Evolutionary conservation across 2,329 filamentous ascomycete genomes (phyloP).

Genomic region (Septoria linicola): DNA sequence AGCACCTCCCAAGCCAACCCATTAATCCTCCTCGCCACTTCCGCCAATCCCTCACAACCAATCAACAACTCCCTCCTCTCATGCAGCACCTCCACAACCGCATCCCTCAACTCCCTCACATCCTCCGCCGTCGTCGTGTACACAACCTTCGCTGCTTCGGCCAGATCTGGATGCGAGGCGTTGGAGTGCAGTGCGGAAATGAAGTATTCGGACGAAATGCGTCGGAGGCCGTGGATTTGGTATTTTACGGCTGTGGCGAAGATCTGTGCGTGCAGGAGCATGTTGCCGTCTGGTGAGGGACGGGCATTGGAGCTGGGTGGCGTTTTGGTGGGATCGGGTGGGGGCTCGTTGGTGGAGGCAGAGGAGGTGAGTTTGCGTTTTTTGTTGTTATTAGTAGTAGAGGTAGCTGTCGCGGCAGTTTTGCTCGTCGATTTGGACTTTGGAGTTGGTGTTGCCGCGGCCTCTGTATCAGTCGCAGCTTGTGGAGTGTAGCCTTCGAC

Average conservation of each 20-base stretch:
- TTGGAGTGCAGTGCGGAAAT: conserved; percentile 35
- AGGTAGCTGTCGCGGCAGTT: too few species aligned
- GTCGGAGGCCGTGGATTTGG: conserved; percentile 21
- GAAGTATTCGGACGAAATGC: conserved; percentile 23
- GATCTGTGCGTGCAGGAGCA: conserved; percentile 24
- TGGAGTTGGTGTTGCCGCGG: not conserved
- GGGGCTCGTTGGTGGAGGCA: not conserved
- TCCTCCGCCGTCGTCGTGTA: conserved; percentile 45
- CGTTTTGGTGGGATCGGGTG: too few species aligned
- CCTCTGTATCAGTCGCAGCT: too few species aligned
- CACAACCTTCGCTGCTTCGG: conserved; percentile 43
- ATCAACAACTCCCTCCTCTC: not conserved
- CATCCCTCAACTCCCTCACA: conserved; percentile 40
- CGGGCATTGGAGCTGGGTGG: too few species aligned
- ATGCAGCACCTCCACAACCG: not conserved
- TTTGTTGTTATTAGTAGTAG: not conserved
- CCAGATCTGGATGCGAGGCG: conserved; percentile 38
- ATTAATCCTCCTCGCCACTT: not conserved
- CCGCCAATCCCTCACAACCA: not conserved
- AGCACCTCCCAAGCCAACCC: conserved; percentile 10
- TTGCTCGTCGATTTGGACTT: too few species aligned
- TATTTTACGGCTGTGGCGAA: conserved; percentile 29
- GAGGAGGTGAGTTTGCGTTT: not conserved
- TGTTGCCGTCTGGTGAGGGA: not conserved
- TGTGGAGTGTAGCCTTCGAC: not conserved